Evolutionary conservation across 176 grass and related monocot genomes (phyloP).

Genomic region (Paspalum notatum): DNA sequence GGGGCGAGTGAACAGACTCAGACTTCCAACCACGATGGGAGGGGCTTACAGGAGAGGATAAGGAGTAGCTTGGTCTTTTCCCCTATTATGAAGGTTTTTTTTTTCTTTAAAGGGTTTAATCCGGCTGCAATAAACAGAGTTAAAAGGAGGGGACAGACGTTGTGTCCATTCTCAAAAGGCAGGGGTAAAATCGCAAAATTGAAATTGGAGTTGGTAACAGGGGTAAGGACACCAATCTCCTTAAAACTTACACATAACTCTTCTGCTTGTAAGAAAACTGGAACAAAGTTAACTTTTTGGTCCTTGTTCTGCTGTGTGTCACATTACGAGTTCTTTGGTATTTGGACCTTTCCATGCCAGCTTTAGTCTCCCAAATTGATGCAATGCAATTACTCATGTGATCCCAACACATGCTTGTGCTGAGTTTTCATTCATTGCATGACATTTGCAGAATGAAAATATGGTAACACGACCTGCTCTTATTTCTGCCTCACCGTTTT

Average conservation of each 20-base stretch:
- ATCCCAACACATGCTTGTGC: slow-evolving; percentile 12
- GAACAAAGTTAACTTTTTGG: not conserved
- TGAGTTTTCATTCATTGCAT: slow-evolving; percentile 14
- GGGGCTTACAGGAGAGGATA: too few relatives aligned
- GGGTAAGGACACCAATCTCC: too few relatives aligned
- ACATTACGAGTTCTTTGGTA: slow-evolving; percentile 14
- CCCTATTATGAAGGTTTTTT: too few relatives aligned
- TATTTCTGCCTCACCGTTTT: not conserved
- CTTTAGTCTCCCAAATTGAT: not conserved
- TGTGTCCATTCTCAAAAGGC: too few relatives aligned
- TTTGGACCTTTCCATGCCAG: slow-evolving; percentile 10
- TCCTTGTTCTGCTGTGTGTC: not conserved
- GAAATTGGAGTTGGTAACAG: too few relatives aligned
- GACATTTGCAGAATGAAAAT: not conserved
- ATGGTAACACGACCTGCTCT: not conserved
- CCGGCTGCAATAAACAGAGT: too few relatives aligned
- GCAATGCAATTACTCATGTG: slow-evolving; percentile 7
- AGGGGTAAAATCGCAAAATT: too few relatives aligned
- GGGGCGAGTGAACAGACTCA: too few relatives aligned
- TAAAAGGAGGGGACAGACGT: too few relatives aligned
- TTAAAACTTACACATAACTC: not conserved
- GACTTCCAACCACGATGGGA: too few relatives aligned
- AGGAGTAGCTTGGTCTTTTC: too few relatives aligned
- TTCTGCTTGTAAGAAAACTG: slow-evolving; percentile 7
- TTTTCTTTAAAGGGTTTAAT: too few relatives aligned